Percentiles rank a stretch among this genome's conserved stretches.
phyloP scores from a whole-genome alignment of 2,329 filamentous ascomycete genomes.

The Lachnellula suecica region DNA sequence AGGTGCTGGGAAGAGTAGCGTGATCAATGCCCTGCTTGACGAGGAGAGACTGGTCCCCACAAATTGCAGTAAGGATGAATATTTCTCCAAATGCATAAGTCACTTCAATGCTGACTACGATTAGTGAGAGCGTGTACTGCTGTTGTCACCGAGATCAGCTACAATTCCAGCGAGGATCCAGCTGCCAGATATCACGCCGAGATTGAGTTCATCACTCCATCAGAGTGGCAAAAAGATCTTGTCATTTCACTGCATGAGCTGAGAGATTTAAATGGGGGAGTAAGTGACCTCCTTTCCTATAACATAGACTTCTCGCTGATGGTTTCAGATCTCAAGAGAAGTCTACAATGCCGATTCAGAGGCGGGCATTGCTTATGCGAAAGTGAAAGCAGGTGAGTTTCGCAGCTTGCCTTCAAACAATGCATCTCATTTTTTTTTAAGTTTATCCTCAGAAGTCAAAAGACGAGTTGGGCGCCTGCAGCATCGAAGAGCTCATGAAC shows the following conservation, averaged over 20 bases:
- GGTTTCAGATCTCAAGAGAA: conserved; percentile 20
- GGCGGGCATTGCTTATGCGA: conserved; percentile 47
- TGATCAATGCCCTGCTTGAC: conserved; percentile 39
- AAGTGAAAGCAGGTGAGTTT: conserved; percentile 42
- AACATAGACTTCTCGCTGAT: conserved; percentile 36
- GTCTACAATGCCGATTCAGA: conserved; percentile 24
- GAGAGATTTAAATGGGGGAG: conserved; percentile 17
- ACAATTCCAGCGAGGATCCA: conserved; percentile 38
- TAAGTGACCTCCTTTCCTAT: conserved; percentile 40
- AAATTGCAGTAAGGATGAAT: conserved; percentile 14
- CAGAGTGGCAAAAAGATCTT: conserved; percentile 24
- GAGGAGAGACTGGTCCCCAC: conserved; percentile 47
- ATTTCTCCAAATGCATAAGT: too few relatives aligned
- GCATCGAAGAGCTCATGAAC: conserved; percentile 23
- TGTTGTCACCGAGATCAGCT: conserved; percentile 47
- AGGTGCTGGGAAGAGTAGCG: conserved; percentile 26
- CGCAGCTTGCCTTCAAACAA: conserved; percentile 36
- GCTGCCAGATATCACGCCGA: conserved; percentile 40
- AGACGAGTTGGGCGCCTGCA: conserved; percentile 34
- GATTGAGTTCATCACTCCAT: conserved; percentile 31
- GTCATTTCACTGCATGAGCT: conserved; percentile 14
- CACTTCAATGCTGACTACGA: neutral
- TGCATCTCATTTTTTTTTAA: conserved; percentile 31
- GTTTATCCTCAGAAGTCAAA: conserved; percentile 43
- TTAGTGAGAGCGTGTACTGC: conserved; percentile 42